Evolutionary conservation across 2,329 filamentous ascomycete genomes (phyloP).

Genomic region (Paraconiothyrium brasiliense): DNA sequence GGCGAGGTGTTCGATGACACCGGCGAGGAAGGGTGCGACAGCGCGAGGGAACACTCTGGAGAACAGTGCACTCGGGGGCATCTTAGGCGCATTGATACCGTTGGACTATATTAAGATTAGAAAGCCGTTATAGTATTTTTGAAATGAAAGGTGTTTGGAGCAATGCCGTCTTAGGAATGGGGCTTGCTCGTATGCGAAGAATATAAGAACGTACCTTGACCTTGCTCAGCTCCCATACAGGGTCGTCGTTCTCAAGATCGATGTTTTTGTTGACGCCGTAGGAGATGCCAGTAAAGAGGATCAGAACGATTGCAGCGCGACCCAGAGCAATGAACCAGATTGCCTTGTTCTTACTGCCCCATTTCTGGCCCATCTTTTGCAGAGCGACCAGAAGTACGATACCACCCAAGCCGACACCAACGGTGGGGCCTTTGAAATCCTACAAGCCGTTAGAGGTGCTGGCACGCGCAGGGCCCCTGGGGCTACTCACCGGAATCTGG

Average conservation of each 20-base stretch:
- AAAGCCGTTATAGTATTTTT: neutral
- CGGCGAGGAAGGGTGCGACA: conserved; percentile 70
- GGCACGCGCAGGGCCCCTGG: too few species aligned
- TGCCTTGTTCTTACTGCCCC: conserved; percentile 66
- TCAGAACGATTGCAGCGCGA: conserved; percentile 67
- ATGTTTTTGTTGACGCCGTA: conserved; percentile 67
- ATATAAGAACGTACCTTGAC: conserved; percentile 50
- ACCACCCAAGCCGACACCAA: conserved; percentile 67
- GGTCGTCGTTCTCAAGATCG: conserved; percentile 49
- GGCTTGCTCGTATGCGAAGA: neutral
- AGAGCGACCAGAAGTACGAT: conserved; percentile 66
- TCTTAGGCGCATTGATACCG: conserved; percentile 62
- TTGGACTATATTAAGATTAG: conserved; percentile 49
- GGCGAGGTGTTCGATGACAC: conserved; percentile 70
- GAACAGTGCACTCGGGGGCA: conserved; percentile 60
- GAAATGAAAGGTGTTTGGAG: neutral
- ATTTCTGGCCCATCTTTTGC: conserved; percentile 66
- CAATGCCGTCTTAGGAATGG: neutral
- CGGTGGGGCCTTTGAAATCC: conserved; percentile 66
- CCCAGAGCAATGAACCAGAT: conserved; percentile 69
- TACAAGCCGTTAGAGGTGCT: neutral
- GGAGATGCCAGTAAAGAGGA: conserved; percentile 70
- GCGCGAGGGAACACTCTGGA: conserved; percentile 63
- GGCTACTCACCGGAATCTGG: conserved; percentile 55
- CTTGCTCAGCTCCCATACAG: conserved; percentile 67